Conservation (phyloP, 768 basidiomycete genomes). For the Hortiboletus campestris region DNA sequence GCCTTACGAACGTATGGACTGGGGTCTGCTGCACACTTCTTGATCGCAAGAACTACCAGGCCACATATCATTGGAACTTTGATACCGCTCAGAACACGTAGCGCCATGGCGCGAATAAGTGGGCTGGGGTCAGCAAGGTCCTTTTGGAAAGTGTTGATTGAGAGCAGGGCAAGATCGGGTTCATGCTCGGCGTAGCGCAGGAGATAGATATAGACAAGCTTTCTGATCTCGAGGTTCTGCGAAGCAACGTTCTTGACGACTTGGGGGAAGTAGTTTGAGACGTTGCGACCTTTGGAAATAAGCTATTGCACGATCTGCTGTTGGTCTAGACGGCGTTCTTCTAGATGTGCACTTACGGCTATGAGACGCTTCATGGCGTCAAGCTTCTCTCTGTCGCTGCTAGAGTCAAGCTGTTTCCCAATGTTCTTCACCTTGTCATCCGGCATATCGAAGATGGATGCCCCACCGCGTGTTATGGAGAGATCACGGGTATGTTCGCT, state of each 20-base stretch:
- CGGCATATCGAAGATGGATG: constrained; percentile 60
- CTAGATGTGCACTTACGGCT: constrained; percentile 57
- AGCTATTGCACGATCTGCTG: constrained; percentile 46
- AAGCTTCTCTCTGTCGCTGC: constrained; percentile 84
- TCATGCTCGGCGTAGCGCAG: constrained; percentile 90
- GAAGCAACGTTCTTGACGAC: constrained; percentile 98
- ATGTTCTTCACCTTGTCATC: constrained; percentile 87
- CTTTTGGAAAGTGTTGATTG: constrained; percentile 98
- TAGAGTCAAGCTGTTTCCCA: constrained; percentile 82
- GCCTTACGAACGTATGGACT: constrained; percentile 96
- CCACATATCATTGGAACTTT: constrained; percentile 85
- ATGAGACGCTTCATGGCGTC: constrained; percentile 95
- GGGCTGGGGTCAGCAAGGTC: constrained; percentile 91
- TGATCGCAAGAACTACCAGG: constrained; percentile 83
- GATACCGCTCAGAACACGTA: constrained; percentile 91
- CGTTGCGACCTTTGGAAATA: constrained; percentile 89
- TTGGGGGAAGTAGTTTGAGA: constrained; percentile 91
- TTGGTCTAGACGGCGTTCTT: neutral
- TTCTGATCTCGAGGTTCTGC: constrained; percentile 88
- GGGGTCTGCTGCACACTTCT: constrained; percentile 87
- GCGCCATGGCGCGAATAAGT: constrained; percentile 93
- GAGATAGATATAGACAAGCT: constrained; percentile 97
- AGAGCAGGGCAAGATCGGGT: constrained; percentile 91
- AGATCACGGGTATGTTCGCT: constrained; percentile 80
- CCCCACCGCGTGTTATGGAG: constrained; percentile 51